These are phyloP conservation scores for Ceratocystiopsis sp. DNA, from an alignment of 2,329 filamentous ascomycete species.

Conservation along the genomic window DNA sequence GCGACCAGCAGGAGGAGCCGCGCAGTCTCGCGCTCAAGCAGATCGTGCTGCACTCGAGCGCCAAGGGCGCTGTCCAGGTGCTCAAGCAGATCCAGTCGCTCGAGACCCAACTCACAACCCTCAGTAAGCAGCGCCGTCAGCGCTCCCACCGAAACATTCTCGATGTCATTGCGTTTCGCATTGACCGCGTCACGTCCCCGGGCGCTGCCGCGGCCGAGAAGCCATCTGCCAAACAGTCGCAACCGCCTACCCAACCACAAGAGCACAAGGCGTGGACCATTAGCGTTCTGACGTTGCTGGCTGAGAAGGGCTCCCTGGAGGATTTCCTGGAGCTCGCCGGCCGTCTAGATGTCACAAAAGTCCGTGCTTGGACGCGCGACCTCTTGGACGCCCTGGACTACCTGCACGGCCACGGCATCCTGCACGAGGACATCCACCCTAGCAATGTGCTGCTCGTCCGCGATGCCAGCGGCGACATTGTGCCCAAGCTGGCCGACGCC, in stretches of 20 bases:
- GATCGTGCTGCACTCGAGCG: slow-evolving; percentile 38
- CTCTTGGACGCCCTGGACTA: slow-evolving; percentile 78
- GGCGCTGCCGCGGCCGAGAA: background rate
- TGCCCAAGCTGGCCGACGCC: slow-evolving; percentile 59
- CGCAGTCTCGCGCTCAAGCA: slow-evolving; percentile 61
- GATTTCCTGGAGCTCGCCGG: slow-evolving; percentile 70
- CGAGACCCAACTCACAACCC: slow-evolving; percentile 57
- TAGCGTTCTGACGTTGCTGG: slow-evolving; percentile 57
- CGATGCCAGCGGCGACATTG: slow-evolving; percentile 48
- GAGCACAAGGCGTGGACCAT: slow-evolving; percentile 45
- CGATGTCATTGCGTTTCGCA: slow-evolving; percentile 67
- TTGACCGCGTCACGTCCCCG: slow-evolving; percentile 29
- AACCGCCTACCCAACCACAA: slow-evolving; percentile 16
- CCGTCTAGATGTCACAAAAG: slow-evolving; percentile 53
- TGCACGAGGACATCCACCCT: slow-evolving; percentile 69
- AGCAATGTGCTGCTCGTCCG: slow-evolving; percentile 65
- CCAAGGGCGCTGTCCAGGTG: slow-evolving; percentile 43
- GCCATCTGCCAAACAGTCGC: background rate
- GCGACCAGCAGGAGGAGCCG: slow-evolving; percentile 22
- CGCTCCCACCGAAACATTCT: slow-evolving; percentile 68
- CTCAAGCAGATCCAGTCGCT: slow-evolving; percentile 62
- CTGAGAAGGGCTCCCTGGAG: slow-evolving; percentile 65
- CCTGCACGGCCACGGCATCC: slow-evolving; percentile 67
- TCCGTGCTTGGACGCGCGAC: slow-evolving; percentile 81
- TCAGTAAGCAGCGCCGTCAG: slow-evolving; percentile 58